Conservation (phyloP, 345 rosid genomes). For the Acer negundo region DNA sequence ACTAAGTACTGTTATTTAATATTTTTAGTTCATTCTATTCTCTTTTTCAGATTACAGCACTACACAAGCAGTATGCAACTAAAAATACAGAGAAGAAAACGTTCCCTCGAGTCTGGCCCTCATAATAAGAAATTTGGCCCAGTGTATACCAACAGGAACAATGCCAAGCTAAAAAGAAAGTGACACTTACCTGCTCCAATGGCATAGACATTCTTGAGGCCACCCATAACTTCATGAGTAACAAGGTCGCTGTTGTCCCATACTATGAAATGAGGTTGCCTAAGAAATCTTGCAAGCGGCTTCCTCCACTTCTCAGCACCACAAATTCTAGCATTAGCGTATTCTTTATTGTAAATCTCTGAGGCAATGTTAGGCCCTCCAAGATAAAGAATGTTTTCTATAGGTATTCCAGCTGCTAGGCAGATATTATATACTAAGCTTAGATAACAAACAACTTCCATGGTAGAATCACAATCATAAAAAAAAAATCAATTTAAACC, state of each 20-base stretch:
- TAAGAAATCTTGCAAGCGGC: slow-evolving; percentile 64
- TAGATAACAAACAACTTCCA: neutral
- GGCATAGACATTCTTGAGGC: slow-evolving; percentile 85
- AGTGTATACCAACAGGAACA: neutral
- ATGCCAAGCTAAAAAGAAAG: neutral
- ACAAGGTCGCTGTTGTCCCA: slow-evolving; percentile 88
- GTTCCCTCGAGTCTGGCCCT: neutral
- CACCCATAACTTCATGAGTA: slow-evolving; percentile 90
- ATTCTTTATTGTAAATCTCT: slow-evolving; percentile 76
- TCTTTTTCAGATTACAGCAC: neutral
- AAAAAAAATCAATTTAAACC: too few species aligned
- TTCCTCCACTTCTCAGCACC: slow-evolving; percentile 82
- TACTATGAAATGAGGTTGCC: slow-evolving; percentile 75
- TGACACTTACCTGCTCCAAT: slow-evolving; percentile 72
- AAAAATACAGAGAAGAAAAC: too few species aligned
- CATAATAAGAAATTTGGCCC: neutral
- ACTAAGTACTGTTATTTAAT: too few species aligned
- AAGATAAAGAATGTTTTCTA: slow-evolving; percentile 73
- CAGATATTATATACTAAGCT: slow-evolving; percentile 10
- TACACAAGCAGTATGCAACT: neutral
- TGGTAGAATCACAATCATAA: neutral
- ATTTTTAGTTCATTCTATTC: neutral
- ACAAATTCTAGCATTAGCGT: slow-evolving; percentile 83
- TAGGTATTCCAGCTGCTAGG: slow-evolving; percentile 60
- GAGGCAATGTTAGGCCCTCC: slow-evolving; percentile 89